These are phyloP conservation scores for Nepenthes mirabilis DNA, from an alignment of 148 eudicot species.

Conservation along the genomic window DNA sequence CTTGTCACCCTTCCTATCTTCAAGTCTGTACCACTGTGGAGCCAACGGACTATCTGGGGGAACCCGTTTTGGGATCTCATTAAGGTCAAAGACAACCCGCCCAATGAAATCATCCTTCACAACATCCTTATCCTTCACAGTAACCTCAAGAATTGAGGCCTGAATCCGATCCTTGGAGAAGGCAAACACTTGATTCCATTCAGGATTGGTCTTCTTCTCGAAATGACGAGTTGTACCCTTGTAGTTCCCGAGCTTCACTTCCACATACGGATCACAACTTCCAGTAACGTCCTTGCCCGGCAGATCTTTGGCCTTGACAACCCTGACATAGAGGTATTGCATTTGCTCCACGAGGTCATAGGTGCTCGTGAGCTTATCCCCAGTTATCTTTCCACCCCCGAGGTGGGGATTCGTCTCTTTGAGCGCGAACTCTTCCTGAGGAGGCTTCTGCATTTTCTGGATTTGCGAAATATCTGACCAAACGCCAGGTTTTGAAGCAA, in stretches of 20 bases:
- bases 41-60: slow-evolving; percentile 77
- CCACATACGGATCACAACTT: slow-evolving; percentile 50
- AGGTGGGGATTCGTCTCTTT: slow-evolving; percentile 60
- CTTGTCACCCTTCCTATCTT: slow-evolving; percentile 36
- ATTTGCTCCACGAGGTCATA: slow-evolving; percentile 71
- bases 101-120: slow-evolving; percentile 60
- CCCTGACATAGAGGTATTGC: slow-evolving; percentile 60
- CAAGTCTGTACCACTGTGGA: slow-evolving; percentile 72
- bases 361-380: slow-evolving; percentile 51
- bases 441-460: slow-evolving; percentile 39
- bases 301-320: slow-evolving; percentile 50
- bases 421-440: slow-evolving; percentile 42
- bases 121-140: slow-evolving; percentile 42
- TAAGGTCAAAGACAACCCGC: slow-evolving; percentile 36
- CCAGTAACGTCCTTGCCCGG: slow-evolving; percentile 43
- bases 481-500: background rate
- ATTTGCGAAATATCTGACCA: background rate
- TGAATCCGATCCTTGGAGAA: slow-evolving; percentile 51
- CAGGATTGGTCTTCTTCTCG: slow-evolving; percentile 47
- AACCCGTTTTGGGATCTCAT: slow-evolving; percentile 57
- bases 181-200: slow-evolving; percentile 61
- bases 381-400: slow-evolving; percentile 37
- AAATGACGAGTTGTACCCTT: slow-evolving; percentile 49
- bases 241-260: slow-evolving; percentile 57
- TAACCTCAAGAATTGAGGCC: slow-evolving; percentile 46